Conservation (phyloP, 768 basidiomycete genomes). For the Macrolepiota albuminosa region DNA sequence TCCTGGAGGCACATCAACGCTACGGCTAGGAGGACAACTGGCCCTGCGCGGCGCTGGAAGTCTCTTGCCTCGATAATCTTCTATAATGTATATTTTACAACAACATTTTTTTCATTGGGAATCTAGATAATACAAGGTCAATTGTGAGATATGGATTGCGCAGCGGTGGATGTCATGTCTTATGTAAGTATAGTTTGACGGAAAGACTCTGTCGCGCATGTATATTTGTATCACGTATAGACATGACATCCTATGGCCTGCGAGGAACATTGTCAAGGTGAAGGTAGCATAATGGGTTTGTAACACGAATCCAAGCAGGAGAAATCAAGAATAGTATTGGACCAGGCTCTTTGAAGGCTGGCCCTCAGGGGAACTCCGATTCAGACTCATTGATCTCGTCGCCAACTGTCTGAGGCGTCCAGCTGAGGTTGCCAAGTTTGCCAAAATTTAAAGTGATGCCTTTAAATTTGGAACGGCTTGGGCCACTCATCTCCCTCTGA, state of each 20-base stretch:
- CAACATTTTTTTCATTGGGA: background rate
- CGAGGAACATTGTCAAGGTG: background rate
- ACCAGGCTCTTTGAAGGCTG: background rate
- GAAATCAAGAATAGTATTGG: background rate
- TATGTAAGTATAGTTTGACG: background rate
- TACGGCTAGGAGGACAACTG: slow-evolving; percentile 74
- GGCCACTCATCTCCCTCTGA: background rate
- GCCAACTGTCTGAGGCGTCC: background rate
- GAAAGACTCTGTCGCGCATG: background rate
- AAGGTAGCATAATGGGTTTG: background rate
- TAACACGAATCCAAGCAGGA: background rate
- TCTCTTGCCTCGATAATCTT: slow-evolving; percentile 64
- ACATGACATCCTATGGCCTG: background rate
- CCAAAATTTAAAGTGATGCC: background rate
- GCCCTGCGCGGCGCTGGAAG: slow-evolving; percentile 82
- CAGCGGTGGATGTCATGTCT: background rate
- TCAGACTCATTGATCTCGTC: background rate
- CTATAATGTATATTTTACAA: background rate
- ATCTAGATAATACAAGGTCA: background rate
- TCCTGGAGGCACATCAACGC: slow-evolving; percentile 81
- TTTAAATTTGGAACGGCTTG: background rate
- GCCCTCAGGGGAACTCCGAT: background rate
- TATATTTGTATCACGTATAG: background rate
- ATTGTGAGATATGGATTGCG: background rate
- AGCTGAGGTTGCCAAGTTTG: background rate